A percentile compares a stretch with the other conserved stretches of the same genome.
phyloP scores from a whole-genome alignment of 2,329 filamentous ascomycete species.

The Fusarium sublunatum region DNA sequence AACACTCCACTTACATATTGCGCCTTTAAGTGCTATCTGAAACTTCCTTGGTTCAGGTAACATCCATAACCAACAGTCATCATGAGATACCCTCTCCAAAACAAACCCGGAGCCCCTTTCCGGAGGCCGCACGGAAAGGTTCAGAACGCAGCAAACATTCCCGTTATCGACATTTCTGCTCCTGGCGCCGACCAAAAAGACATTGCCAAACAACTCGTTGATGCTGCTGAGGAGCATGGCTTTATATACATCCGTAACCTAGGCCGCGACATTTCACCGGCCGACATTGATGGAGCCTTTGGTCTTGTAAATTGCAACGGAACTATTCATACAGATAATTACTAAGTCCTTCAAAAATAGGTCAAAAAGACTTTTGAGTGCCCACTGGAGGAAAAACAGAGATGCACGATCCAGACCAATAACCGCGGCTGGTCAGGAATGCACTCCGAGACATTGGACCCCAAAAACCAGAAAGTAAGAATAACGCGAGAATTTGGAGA shows the following conservation, averaged over 20 bases:
- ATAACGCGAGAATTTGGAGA: neutral
- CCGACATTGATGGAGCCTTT: slow-evolving; percentile 78
- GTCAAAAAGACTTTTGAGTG: slow-evolving; percentile 78
- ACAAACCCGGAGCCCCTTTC: slow-evolving; percentile 9
- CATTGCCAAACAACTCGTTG: slow-evolving; percentile 76
- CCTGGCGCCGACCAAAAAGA: slow-evolving; percentile 59
- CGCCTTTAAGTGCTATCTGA: neutral
- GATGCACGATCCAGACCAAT: slow-evolving; percentile 79
- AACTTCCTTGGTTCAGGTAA: neutral
- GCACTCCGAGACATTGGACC: slow-evolving; percentile 89
- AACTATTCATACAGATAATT: neutral
- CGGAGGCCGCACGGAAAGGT: slow-evolving; percentile 26
- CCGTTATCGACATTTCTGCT: slow-evolving; percentile 80
- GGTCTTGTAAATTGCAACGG: slow-evolving; percentile 66
- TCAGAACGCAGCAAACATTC: slow-evolving; percentile 65
- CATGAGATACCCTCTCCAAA: slow-evolving; percentile 13
- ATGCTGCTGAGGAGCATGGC: slow-evolving; percentile 83
- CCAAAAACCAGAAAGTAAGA: slow-evolving; percentile 79
- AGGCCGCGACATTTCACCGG: slow-evolving; percentile 72
- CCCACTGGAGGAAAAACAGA: slow-evolving; percentile 76
- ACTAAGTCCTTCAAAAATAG: slow-evolving; percentile 47
- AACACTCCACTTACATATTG: neutral
- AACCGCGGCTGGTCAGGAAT: slow-evolving; percentile 92
- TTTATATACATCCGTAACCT: slow-evolving; percentile 90
- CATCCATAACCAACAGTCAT: neutral